A percentile compares a stretch with the other conserved stretches of the same genome.
phyloP scores from a whole-genome alignment of 1,139 yeast species.

The Eremothecium gossypii region DNA sequence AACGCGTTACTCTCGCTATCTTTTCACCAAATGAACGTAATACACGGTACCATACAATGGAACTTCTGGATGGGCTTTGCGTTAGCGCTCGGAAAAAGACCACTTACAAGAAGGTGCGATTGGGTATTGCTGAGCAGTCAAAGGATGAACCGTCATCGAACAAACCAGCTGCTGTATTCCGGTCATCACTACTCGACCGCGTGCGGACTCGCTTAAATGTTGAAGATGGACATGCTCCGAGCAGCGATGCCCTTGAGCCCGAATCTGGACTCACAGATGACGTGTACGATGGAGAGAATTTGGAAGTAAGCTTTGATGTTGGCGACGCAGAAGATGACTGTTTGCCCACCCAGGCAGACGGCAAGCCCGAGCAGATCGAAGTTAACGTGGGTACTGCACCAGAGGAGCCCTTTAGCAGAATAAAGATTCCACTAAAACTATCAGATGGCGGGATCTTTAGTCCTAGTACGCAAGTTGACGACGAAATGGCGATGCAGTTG shows the following conservation, averaged over 20 bases:
- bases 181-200: too few species aligned
- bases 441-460: not conserved
- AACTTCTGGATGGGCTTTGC: slow-evolving; percentile 15
- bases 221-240: not conserved
- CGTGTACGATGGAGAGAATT: slow-evolving; percentile 12
- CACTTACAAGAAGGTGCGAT: slow-evolving; percentile 18
- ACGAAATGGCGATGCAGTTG: not conserved
- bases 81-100: slow-evolving; percentile 15
- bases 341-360: not conserved
- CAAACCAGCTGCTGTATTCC: not conserved
- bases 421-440: not conserved
- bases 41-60: slow-evolving; percentile 13
- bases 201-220: too few species aligned
- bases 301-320: slow-evolving; percentile 6
- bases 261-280: slow-evolving; percentile 14
- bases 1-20: too few species aligned
- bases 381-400: not conserved
- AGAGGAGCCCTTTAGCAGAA: not conserved
- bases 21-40: too few species aligned
- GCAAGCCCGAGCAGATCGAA: not conserved
- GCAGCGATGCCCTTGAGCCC: slow-evolving; percentile 6
- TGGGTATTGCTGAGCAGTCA: slow-evolving; percentile 3
- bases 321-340: not conserved
- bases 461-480: not conserved
- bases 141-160: not conserved